phyloP scores from a whole-genome alignment of 768 basidiomycete genomes.

The Lyophyllum decastes region DNA sequence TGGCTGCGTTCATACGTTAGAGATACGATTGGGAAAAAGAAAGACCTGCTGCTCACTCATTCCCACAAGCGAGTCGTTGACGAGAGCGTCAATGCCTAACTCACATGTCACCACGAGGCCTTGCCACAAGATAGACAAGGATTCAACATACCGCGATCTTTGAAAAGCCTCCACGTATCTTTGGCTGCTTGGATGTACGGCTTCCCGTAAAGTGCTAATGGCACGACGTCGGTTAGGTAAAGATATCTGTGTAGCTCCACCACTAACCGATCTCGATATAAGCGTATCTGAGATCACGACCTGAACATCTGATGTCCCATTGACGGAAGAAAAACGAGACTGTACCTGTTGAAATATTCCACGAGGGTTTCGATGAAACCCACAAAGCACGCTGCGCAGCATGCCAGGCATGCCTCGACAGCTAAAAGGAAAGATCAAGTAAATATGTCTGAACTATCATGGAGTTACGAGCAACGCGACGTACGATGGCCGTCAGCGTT shows the following conservation, averaged over 20 bases:
- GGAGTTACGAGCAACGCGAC: conserved; percentile 23
- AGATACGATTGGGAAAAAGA: background rate
- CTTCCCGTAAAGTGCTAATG: conserved; percentile 79
- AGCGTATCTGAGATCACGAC: conserved; percentile 53
- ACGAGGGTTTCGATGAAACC: conserved; percentile 70
- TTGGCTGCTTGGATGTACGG: conserved; percentile 79
- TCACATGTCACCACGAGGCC: conserved; percentile 16
- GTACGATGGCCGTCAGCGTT: conserved; percentile 65
- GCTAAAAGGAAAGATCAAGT: conserved; percentile 39
- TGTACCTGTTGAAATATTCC: conserved; percentile 76
- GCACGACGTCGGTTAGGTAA: conserved; percentile 8
- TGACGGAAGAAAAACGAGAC: too few relatives aligned
- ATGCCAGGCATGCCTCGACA: conserved; percentile 71
- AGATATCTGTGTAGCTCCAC: background rate
- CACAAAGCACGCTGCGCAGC: conserved; percentile 78
- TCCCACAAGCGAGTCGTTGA: conserved; percentile 82
- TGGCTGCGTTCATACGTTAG: conserved; percentile 35
- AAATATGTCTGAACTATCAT: background rate
- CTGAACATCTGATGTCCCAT: background rate
- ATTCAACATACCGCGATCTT: conserved; percentile 56
- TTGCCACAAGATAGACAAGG: conserved; percentile 4
- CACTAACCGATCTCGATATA: conserved; percentile 78
- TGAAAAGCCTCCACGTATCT: conserved; percentile 79
- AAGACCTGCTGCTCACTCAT: conserved; percentile 54
- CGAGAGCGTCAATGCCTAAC: conserved; percentile 70